Conservation (phyloP, 257 asterid genomes). For the Leonotis leonurus region DNA sequence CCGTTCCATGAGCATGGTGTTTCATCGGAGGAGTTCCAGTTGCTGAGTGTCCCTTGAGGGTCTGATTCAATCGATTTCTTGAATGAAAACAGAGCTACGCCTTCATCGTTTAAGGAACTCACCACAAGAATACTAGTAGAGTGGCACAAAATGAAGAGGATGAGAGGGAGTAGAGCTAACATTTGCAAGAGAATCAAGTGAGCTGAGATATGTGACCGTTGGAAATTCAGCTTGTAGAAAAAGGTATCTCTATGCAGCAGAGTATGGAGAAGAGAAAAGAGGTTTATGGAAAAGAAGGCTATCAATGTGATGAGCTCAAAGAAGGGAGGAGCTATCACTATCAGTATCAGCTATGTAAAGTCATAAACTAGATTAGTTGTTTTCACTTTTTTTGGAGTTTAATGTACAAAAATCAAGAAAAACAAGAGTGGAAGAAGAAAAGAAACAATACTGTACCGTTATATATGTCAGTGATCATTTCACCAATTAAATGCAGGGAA, state of each 20-base stretch:
- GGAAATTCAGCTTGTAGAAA: conserved; percentile 14
- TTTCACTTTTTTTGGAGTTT: background rate
- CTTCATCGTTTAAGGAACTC: conserved; percentile 65
- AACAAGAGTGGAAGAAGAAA: background rate
- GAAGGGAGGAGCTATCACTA: conserved; percentile 9
- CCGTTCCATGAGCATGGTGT: conserved; percentile 96
- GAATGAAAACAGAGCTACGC: conserved; percentile 60
- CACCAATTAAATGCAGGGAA: background rate
- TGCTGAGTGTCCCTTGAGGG: conserved; percentile 65
- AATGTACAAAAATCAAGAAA: background rate
- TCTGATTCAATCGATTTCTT: conserved; percentile 55
- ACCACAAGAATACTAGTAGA: conserved; percentile 24
- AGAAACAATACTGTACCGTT: background rate
- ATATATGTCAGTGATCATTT: background rate
- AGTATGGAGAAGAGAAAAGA: background rate
- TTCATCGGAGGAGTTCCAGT: conserved; percentile 64
- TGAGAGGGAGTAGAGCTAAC: conserved; percentile 24
- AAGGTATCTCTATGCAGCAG: background rate
- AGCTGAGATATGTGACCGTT: conserved; percentile 28
- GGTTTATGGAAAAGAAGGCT: conserved; percentile 28
- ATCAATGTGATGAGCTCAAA: conserved; percentile 27
- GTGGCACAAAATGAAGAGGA: conserved; percentile 22
- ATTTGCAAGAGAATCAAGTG: conserved; percentile 29
- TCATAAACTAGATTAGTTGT: conserved; percentile 22
- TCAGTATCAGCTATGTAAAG: conserved; percentile 15